Evolutionary conservation across 2,329 filamentous ascomycete genomes (phyloP), one percentile per base, ranked within the genome.

Genomic region (Cordyceps tenuipes): DNA sequence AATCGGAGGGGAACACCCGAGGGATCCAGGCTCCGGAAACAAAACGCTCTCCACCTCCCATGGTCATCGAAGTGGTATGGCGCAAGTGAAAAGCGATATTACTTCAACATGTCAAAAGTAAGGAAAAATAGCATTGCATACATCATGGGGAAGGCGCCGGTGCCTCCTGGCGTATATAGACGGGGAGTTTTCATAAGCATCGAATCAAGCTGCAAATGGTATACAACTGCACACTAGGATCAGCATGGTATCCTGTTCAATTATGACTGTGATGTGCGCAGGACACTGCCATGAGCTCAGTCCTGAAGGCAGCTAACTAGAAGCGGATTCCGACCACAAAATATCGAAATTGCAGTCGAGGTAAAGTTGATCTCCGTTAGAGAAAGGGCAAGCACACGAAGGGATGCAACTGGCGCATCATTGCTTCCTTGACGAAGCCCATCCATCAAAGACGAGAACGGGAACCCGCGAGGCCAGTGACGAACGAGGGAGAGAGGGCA

Each of bases 381-480:
- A 5, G 34, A 10, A 7, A 36, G 2, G 8, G 10, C 34, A 9
- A 5, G 6, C 10, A 36, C 10, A 36, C 34, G 8, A 12, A 36
- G 34, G 6, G 34, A 36, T 9, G 10, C 34, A 10, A 5, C 34
- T 36, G 8, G 12, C 34, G 10, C 34, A 7, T 2, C 5, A 36
- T 36, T 36, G 2, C 34, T 36, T 12, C 10, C 55, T 55, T 66
- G 59, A 13, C 68, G 67, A 29, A 69, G 41, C 12, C 59, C 59
- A 51, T 70, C 68, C 15, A 69, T 62, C 23, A 66, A 31, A 8
- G 12, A 65, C 66, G 7, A 62, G 50, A 6, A 62, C 41, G 8
- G 5, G 64, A 46, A 9, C 57, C 56, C 13, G 61, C 60, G 4
- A 67, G 29, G 15, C 51, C 57, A 7, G 58, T 60, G 4, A 64